Conservation (phyloP, 495 filamentous ascomycete genomes). For the Chaetomium tenue region DNA sequence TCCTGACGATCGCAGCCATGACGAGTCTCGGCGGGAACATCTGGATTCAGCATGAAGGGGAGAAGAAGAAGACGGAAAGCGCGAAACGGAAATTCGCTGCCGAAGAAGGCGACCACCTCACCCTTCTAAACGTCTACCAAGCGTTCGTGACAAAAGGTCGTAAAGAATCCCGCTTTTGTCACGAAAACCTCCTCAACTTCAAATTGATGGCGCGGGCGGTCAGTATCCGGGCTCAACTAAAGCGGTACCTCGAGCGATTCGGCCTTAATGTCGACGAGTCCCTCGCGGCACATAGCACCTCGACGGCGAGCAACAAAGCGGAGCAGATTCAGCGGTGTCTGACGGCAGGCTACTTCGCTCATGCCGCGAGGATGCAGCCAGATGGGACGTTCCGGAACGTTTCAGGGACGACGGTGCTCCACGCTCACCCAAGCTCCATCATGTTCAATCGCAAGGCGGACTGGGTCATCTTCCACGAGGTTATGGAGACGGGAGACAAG, state of each 20-base stretch:
- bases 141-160: constrained; percentile 82
- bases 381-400: constrained; percentile 88
- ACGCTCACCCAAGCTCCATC: constrained; percentile 88
- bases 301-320: constrained; percentile 44
- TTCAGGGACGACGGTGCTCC: constrained; percentile 66
- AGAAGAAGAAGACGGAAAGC: constrained; percentile 69
- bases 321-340: constrained; percentile 84
- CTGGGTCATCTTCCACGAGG: constrained; percentile 96
- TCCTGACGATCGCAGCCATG: constrained; percentile 93
- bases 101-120: constrained; percentile 94
- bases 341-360: constrained; percentile 89
- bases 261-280: constrained; percentile 68
- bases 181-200: constrained; percentile 82
- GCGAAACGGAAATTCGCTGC: constrained; percentile 80
- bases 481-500: constrained; percentile 88
- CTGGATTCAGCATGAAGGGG: constrained; percentile 76
- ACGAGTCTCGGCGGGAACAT: constrained; percentile 77
- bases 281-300: constrained; percentile 26
- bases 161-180: constrained; percentile 83
- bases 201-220: constrained; percentile 78
- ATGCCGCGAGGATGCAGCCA: constrained; percentile 92
- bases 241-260: constrained; percentile 82
- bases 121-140: constrained; percentile 90
- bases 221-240: constrained; percentile 81
- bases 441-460: constrained; percentile 98